Percentiles rank a stretch among this genome's conserved stretches.
phyloP scores from a whole-genome alignment of 805 yeast genomes.

The Lipomyces japonicus region DNA sequence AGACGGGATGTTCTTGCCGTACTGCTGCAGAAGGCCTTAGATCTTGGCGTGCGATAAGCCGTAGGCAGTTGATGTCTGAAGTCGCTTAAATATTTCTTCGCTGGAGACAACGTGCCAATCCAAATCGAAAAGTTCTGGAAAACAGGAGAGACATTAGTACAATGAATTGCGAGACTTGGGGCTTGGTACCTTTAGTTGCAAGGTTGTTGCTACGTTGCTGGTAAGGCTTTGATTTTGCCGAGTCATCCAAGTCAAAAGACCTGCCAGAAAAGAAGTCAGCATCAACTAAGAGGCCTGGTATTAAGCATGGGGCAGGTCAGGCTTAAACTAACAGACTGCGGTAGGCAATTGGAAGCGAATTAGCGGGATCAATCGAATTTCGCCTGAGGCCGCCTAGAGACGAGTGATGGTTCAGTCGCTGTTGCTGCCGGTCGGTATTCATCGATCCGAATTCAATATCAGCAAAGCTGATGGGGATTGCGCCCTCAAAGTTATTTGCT shows the following conservation, averaged over 20 bases:
- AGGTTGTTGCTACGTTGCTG: background rate
- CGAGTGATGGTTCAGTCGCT: too few species aligned
- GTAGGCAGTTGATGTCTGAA: background rate
- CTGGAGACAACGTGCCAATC: background rate
- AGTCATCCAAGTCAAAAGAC: background rate
- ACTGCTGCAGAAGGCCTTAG: background rate
- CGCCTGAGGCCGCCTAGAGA: background rate
- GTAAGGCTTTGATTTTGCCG: background rate
- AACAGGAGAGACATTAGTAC: background rate
- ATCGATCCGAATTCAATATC: too few species aligned
- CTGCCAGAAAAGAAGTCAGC: background rate
- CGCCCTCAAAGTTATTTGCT: too few species aligned
- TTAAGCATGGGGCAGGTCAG: background rate
- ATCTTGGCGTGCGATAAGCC: background rate
- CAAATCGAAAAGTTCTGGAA: background rate
- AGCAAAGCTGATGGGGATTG: too few species aligned
- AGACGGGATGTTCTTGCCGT: slow-evolving; percentile 30
- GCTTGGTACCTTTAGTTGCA: background rate
- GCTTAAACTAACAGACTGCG: background rate
- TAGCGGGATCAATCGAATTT: slow-evolving; percentile 1
- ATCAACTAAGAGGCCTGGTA: too few species aligned
- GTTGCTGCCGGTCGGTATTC: too few species aligned
- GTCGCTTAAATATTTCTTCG: background rate
- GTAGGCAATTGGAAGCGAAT: background rate
- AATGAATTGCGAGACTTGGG: background rate